Base-by-base conservation (phyloP, 495 filamentous ascomycete genomes). In the Penicillium antarcticum region DNA sequence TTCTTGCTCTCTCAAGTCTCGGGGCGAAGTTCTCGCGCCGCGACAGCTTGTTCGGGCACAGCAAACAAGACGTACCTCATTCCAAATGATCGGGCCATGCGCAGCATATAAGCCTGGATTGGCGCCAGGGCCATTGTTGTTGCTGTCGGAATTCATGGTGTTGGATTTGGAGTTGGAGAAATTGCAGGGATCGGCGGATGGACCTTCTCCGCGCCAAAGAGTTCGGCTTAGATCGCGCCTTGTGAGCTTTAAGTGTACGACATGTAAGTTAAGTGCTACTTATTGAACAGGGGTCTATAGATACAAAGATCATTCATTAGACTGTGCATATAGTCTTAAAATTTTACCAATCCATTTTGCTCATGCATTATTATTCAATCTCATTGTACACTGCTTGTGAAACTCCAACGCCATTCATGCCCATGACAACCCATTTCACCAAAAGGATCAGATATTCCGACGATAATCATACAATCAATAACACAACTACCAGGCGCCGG, bases 401-500 rank as follows among this genome's bases (percentile, higher is more conserved):
- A 42, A 17, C 26, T 23, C 18, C 37, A 17, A 49, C 47, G 47
- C 47, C 47, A 46, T 46, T 35, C 29, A 42, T 42, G 47, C 38
- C 41, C 37, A 16, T 24, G 12, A 19, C 36, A 8, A 5, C 5
- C n/a, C 37, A 24, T 45, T 18, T 26, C 12, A 42, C 39, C 29
- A 38, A 44, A 32, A 43, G 23, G 16, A 3, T 24, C 32, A 51
- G 34, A 17, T 46, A 34, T 24, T 17, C 33, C 45, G 45, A 24
- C 10, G 39, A 21, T 19, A 48, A 36, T 36, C 37, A 42, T 38
- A 53, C 46, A 53, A 55, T 49, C 34, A 38, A 48, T 43, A 45
- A 45, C n/a, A 37, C 21, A 23, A 36, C 9, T 42, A 86, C 82
- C 82, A 86, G 37, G 78, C 69, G 41, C 75, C 80, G 35, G 73